Evolutionary conservation across 2,329 filamentous ascomycete species (phyloP), one percentile per base, ranked within the genome.

Genomic region (Apiospora sp.): DNA sequence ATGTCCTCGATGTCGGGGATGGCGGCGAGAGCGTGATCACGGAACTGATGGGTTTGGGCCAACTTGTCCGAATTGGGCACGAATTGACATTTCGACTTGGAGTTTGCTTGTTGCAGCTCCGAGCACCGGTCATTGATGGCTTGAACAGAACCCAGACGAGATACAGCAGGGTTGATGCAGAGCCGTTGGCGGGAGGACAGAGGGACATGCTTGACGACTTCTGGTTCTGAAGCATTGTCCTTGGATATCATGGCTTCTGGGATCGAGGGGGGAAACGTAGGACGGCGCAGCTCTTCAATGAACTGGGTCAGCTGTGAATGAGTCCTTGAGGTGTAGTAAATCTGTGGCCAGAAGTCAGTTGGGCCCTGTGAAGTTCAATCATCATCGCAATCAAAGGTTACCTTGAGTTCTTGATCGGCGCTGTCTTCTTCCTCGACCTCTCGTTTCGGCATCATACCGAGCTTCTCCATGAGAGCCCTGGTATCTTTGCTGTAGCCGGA

Each of bases 1-100:
- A 98, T 86, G 77, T 99, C 96, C 81, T 99, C 96, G 71, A 99
- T 98, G 78, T 99, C 96, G 2, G 94, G 92, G 10, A 99, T 89
- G 0, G 90, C 94, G 0, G 96, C 95, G 48, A 98, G 85, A 0
- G 93, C 90, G 75, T 93, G 91, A 79, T 98, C 96, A 24, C 95
- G 91, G 76, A 99, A 98, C 69, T 94, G 90, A 71, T 95, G 90
- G 0, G 94, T 90, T 37, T 93, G 84, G 5, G 87, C 84, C 70
- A 94, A 86, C 27, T 93, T 92, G 1, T 96, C 93, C 72, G 94
- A 92, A n/a, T 87, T 92, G 0, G 94, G 94, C 19, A 97, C 85
- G 79, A 91, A 97, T 0, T 89, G 84, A 79, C 96, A 99, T 76
- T 91, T 91, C 16, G 92, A 88, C 71, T 89, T 86, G 0, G 90